Percentiles rank a stretch among this genome's conserved stretches.
phyloP scores from a whole-genome alignment of 352 stramenopile species.

The Phytophthora brassicae region DNA sequence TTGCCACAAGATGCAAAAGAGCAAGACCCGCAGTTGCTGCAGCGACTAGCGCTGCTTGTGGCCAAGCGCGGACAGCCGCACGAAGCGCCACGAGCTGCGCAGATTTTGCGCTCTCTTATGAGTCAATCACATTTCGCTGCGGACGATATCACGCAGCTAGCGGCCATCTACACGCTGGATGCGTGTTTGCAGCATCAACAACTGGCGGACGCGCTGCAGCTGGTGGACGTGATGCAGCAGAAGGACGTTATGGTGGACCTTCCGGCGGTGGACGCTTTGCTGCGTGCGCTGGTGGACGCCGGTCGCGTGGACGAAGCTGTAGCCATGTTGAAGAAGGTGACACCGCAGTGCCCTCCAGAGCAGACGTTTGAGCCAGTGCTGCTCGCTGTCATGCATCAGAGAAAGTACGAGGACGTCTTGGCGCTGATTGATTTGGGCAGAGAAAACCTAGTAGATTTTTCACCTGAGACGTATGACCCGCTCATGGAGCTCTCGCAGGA shows the following conservation, averaged over 20 bases:
- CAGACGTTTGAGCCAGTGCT: slow-evolving; percentile 57
- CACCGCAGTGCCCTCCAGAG: slow-evolving; percentile 38
- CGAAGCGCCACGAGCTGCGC: slow-evolving; percentile 25
- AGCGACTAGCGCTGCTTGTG: slow-evolving; percentile 66
- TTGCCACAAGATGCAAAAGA: slow-evolving; percentile 23
- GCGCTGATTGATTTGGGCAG: slow-evolving; percentile 56
- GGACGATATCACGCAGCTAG: slow-evolving; percentile 68
- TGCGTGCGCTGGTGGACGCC: slow-evolving; percentile 44
- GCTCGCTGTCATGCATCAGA: slow-evolving; percentile 45
- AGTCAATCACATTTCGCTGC: slow-evolving; percentile 31
- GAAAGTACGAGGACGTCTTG: slow-evolving; percentile 50
- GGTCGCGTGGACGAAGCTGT: slow-evolving; percentile 46
- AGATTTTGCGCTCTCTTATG: slow-evolving; percentile 40
- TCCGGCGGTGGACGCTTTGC: slow-evolving; percentile 49
- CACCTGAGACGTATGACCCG: slow-evolving; percentile 63
- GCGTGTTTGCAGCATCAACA: slow-evolving; percentile 53
- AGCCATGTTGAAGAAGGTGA: slow-evolving; percentile 42
- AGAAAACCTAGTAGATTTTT: slow-evolving; percentile 52
- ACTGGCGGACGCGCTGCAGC: slow-evolving; percentile 48
- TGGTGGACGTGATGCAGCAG: slow-evolving; percentile 51
- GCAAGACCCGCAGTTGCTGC: slow-evolving; percentile 36
- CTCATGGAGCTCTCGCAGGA: slow-evolving; percentile 56
- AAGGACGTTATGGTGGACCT: slow-evolving; percentile 57
- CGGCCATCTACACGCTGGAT: slow-evolving; percentile 69
- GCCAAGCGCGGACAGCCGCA: slow-evolving; percentile 46